Evolutionary conservation across 805 yeast species (phyloP), one percentile per base, ranked within the genome.

Genomic region (Starmerella sirachaensis): DNA sequence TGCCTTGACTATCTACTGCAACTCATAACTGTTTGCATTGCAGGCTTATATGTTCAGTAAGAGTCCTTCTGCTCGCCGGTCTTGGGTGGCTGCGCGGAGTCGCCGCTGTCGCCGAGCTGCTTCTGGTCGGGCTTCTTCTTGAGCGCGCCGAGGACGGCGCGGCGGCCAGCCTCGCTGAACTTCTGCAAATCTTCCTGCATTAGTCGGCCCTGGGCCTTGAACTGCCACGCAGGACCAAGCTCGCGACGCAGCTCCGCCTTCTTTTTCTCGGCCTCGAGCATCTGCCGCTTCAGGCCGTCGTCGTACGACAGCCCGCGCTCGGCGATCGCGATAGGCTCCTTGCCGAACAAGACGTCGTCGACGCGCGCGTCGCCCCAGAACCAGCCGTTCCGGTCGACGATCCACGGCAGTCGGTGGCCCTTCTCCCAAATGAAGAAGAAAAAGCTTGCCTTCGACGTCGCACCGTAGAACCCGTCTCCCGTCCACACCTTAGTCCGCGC

Each of bases 291-390:
- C 49, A 70, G 56, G 56, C 71, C 68, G 50, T 69, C 76, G 53
- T 77, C 78, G 53, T 75, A 66, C 12, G 74, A 69, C 40, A 75
- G 58, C 9, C 82, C 84, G 33, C 69, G 71, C 55, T 81, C 88
- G 3, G 91, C 86, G 41, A 71, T 77, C 13, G 75, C 78, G n/a
- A 81, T 55, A 1, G 80, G 59, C 53, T 81, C 91, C 52, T 79
- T 77, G 17, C 93, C 91, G 49, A 83, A 78, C n/a, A 83, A 51
- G 36, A 73, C 69, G 56, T 83, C 94, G 58, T 77, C 78, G 2
- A 83, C 78, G 42, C 94, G 66, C 12, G 93, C 94, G 57, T 83
- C 93, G 23, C 91, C 86, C 93, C 93, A 83, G 61, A 80, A 83
- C 65, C 84, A 83, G 10, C 93, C 94, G 50, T 74, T 76, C 47